Percentiles rank a stretch among this genome's conserved stretches.
Conservation (phyloP, 208 protist genomes). For the Crithidia brevicula region DNA sequence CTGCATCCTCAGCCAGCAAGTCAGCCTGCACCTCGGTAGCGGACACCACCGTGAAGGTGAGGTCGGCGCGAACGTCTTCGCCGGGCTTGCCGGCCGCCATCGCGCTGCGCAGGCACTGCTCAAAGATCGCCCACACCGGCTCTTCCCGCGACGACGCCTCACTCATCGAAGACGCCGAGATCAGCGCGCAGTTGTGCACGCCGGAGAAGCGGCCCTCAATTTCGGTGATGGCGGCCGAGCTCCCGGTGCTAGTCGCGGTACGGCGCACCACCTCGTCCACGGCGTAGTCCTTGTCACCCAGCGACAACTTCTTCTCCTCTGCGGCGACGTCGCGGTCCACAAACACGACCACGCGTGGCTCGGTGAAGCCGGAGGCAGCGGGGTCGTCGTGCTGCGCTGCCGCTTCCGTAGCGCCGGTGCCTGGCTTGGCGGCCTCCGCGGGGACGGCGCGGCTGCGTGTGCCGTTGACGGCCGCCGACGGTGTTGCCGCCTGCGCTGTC, state of each 20-base stretch:
- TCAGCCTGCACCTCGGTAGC: conserved; percentile 33
- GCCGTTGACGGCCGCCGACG: not conserved
- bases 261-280: conserved; percentile 59
- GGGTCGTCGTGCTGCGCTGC: not conserved
- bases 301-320: conserved; percentile 28
- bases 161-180: conserved; percentile 33
- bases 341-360: conserved; percentile 43
- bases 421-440: too few relatives aligned
- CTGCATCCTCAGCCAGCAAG: conserved; percentile 21
- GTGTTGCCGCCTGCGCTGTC: not conserved
- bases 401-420: not conserved
- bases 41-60: conserved; percentile 38
- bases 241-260: conserved; percentile 2
- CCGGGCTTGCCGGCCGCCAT: conserved; percentile 30
- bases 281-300: conserved; percentile 43
- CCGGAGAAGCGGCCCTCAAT: conserved; percentile 35
- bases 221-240: conserved; percentile 29
- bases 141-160: conserved; percentile 27
- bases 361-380: conserved; percentile 24
- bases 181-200: conserved; percentile 49
- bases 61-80: conserved; percentile 36
- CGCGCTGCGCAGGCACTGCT: conserved; percentile 36
- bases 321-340: conserved; percentile 25
- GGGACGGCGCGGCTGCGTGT: not conserved
- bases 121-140: conserved; percentile 46